Percentiles rank a stretch among this genome's conserved stretches.
These are phyloP conservation scores for Magnolia sinica DNA, from an alignment of 164 flowering plant genomes.

Conservation along the genomic window DNA sequence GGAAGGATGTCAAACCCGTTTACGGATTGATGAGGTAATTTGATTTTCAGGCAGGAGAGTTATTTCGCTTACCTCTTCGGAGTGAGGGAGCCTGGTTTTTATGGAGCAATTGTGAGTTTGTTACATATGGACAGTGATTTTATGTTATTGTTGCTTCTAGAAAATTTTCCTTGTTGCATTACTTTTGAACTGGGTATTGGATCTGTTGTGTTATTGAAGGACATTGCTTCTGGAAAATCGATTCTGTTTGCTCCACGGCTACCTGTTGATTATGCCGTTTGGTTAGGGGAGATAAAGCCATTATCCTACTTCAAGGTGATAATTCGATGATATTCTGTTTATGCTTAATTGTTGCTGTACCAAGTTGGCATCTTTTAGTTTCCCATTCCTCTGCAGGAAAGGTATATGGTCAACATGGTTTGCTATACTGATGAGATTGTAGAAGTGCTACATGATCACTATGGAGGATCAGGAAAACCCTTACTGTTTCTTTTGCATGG, in stretches of 20 bases:
- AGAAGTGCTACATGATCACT: conserved; percentile 42
- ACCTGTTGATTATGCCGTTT: conserved; percentile 82
- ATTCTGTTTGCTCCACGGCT: conserved; percentile 81
- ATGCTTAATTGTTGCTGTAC: background rate
- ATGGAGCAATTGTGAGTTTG: conserved; percentile 80
- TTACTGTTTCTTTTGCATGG: conserved; percentile 79
- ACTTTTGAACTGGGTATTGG: background rate
- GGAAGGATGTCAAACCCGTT: background rate
- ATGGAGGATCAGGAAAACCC: conserved; percentile 50
- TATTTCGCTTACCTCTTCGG: conserved; percentile 95
- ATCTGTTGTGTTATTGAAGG: conserved; percentile 34
- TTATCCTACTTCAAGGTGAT: conserved; percentile 72
- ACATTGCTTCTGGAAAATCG: conserved; percentile 72
- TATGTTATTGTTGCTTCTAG: background rate
- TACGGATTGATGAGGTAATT: conserved; percentile 6
- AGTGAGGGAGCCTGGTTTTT: conserved; percentile 85
- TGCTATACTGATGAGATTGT: conserved; percentile 67
- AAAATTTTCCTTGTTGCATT: background rate
- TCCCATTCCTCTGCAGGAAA: conserved; percentile 49
- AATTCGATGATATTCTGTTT: background rate
- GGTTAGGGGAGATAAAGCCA: conserved; percentile 85
- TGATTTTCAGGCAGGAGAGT: conserved; percentile 77
- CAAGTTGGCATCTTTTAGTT: background rate
- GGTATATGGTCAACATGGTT: conserved; percentile 57
- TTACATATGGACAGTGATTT: background rate